phyloP scores from a whole-genome alignment of 2,329 filamentous ascomycete species.

The Penicillium sp. region DNA sequence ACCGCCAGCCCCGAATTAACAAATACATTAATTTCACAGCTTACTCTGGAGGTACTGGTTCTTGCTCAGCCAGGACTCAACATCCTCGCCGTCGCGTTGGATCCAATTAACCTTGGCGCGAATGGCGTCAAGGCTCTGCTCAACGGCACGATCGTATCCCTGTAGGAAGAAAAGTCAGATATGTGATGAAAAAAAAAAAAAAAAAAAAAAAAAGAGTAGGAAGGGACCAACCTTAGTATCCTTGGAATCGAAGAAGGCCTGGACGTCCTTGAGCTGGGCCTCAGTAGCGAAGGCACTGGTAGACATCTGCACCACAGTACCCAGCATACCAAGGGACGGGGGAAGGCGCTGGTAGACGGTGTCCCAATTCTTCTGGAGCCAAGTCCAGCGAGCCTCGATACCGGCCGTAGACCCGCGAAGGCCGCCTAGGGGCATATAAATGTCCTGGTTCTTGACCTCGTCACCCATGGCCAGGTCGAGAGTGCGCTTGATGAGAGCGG shows the following conservation, averaged over 20 bases:
- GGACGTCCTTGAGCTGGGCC: constrained; percentile 72
- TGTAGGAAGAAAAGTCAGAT: constrained; percentile 22
- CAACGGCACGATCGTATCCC: constrained; percentile 81
- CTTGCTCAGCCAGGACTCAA: constrained; percentile 69
- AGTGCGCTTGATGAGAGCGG: constrained; percentile 78
- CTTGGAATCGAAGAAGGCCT: constrained; percentile 78
- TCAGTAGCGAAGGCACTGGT: constrained; percentile 77
- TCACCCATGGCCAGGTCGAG: constrained; percentile 72
- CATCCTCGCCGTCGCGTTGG: constrained; percentile 72
- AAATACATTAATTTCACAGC: constrained; percentile 15
- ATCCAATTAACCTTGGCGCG: constrained; percentile 83
- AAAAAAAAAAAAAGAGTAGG: background rate
- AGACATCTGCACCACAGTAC: constrained; percentile 78
- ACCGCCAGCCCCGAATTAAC: background rate
- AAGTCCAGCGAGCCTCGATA: constrained; percentile 76
- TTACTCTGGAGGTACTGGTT: constrained; percentile 58
- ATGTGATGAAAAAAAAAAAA: background rate
- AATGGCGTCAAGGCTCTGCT: constrained; percentile 85
- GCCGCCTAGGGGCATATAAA: constrained; percentile 82
- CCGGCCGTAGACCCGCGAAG: constrained; percentile 76
- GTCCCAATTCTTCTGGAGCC: constrained; percentile 90
- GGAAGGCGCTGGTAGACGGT: constrained; percentile 76
- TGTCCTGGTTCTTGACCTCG: constrained; percentile 90
- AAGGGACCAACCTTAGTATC: constrained; percentile 66
- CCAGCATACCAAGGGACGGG: constrained; percentile 82